These are phyloP conservation scores for Globisporangium nodosum DNA, from an alignment of 352 stramenopile genomes.

Conservation along the genomic window DNA sequence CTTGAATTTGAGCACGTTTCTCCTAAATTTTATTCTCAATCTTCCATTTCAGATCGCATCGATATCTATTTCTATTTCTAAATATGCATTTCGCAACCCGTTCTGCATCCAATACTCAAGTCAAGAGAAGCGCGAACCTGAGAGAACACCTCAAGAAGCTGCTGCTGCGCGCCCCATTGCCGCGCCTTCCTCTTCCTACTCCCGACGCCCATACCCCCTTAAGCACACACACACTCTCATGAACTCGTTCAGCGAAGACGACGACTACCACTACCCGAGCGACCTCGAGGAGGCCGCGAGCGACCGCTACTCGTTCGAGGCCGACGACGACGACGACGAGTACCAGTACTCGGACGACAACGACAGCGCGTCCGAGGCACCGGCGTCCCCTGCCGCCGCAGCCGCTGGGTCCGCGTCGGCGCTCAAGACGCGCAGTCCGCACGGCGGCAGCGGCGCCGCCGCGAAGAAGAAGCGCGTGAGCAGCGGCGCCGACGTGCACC, in stretches of 20 bases:
- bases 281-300: conserved; percentile 50
- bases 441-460: conserved; percentile 24
- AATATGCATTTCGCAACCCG: too few relatives aligned
- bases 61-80: too few relatives aligned
- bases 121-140: too few relatives aligned
- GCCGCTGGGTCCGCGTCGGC: conserved; percentile 7
- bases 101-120: too few relatives aligned
- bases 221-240: not conserved
- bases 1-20: too few relatives aligned
- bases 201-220: not conserved
- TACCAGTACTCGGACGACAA: conserved; percentile 70
- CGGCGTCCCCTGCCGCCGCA: conserved; percentile 20
- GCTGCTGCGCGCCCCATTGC: too few relatives aligned
- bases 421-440: conserved; percentile 27
- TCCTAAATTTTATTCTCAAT: too few relatives aligned
- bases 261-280: conserved; percentile 77
- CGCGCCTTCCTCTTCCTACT: not conserved
- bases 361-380: not conserved
- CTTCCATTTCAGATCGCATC: too few relatives aligned
- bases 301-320: conserved; percentile 14
- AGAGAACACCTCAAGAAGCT: too few relatives aligned
- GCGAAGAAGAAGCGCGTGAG: conserved; percentile 74
- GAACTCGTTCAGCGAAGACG: conserved; percentile 25
- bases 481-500: conserved; percentile 24
- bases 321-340: conserved; percentile 34